Evolutionary conservation across 352 stramenopile genomes (phyloP).

Genomic region (Globisporangium cederbergense): DNA sequence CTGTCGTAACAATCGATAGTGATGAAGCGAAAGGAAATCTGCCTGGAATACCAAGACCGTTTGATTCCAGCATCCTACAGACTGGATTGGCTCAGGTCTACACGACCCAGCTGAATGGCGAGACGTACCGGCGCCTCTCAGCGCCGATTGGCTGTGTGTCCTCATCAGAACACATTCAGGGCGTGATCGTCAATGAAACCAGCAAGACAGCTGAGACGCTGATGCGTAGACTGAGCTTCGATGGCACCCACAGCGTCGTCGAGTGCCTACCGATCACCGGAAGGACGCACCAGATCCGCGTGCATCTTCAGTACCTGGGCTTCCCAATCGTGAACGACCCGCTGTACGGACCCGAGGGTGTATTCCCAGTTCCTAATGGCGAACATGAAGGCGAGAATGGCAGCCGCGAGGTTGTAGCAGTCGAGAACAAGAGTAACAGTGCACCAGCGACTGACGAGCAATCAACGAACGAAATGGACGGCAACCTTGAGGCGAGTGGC

Average conservation of each 20-base stretch:
- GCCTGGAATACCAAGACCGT: conserved; percentile 1
- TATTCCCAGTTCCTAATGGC: neutral
- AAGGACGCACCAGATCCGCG: conserved; percentile 93
- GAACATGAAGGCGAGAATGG: neutral
- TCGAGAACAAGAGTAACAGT: neutral
- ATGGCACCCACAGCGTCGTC: conserved; percentile 66
- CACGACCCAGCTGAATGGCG: neutral
- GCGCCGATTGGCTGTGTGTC: conserved; percentile 34
- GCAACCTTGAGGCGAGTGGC: neutral
- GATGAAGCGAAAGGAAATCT: conserved; percentile 8
- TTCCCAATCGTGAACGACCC: conserved; percentile 94
- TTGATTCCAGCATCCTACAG: conserved; percentile 18
- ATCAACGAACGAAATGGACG: neutral
- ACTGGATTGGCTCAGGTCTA: conserved; percentile 14
- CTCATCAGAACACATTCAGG: conserved; percentile 18
- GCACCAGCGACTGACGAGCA: neutral
- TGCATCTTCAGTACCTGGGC: conserved; percentile 88
- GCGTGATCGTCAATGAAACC: conserved; percentile 9
- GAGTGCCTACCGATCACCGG: conserved; percentile 90
- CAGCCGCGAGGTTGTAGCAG: neutral
- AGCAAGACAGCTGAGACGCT: conserved; percentile 43
- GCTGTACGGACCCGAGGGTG: conserved; percentile 75
- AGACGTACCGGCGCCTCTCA: conserved; percentile 34
- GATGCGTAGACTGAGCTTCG: conserved; percentile 20
- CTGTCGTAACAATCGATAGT: conserved; percentile 10